Percentiles rank a stretch among this genome's conserved stretches.
Evolutionary conservation across 164 flowering plant species (phyloP).

Genomic region (Annona cherimola): DNA sequence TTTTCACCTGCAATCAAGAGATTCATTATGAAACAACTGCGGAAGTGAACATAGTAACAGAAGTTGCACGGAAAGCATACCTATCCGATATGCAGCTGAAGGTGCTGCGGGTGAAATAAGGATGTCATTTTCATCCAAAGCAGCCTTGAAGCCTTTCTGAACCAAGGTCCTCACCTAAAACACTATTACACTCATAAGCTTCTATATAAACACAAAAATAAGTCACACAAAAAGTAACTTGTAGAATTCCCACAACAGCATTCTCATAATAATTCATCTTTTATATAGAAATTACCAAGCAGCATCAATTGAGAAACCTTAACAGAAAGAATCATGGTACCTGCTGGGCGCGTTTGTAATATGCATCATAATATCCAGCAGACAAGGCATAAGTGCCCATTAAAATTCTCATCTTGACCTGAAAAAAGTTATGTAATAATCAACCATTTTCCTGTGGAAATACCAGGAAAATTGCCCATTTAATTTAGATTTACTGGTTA

Average conservation of each 20-base stretch:
- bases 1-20: constrained; percentile 64
- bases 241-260: neutral
- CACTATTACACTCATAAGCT: constrained; percentile 28
- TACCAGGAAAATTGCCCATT: neutral
- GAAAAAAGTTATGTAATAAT: constrained; percentile 11
- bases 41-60: neutral
- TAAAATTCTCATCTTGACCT: constrained; percentile 96
- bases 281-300: neutral
- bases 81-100: constrained; percentile 85
- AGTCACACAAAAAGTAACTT: neutral
- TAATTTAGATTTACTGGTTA: neutral
- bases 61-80: constrained; percentile 29
- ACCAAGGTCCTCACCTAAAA: constrained; percentile 85
- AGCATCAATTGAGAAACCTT: neutral
- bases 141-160: constrained; percentile 54
- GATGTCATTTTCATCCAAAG: constrained; percentile 73
- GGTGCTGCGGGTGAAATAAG: constrained; percentile 97
- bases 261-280: too few species aligned
- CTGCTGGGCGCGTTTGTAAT: constrained; percentile 99
- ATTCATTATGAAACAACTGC: neutral
- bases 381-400: constrained; percentile 99
- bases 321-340: constrained; percentile 25
- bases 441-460: constrained; percentile 1
- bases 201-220: neutral
- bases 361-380: constrained; percentile 98